phyloP scores from a whole-genome alignment of 1,284 basidiomycete genomes.

The Austroboletus niveus region DNA sequence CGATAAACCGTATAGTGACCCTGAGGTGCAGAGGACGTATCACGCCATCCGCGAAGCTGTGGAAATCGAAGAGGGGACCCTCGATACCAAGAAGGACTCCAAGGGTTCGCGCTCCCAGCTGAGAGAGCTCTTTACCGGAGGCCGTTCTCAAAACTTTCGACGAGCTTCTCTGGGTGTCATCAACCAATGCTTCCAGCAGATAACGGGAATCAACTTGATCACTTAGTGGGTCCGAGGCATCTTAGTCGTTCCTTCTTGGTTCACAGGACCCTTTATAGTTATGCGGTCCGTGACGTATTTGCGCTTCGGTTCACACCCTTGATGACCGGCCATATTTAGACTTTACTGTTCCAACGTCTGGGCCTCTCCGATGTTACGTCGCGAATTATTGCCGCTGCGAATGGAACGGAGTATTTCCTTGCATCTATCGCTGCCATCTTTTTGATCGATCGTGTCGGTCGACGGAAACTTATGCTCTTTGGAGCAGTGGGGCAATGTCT shows the following conservation, averaged over 20 bases:
- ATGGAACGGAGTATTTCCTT: slow-evolving; percentile 55
- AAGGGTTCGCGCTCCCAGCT: slow-evolving; percentile 17
- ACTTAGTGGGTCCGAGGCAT: slow-evolving; percentile 48
- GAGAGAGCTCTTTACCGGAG: slow-evolving; percentile 55
- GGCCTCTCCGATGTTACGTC: slow-evolving; percentile 60
- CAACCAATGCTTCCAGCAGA: slow-evolving; percentile 72
- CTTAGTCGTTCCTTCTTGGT: background rate
- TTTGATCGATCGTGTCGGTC: slow-evolving; percentile 35
- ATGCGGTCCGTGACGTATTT: slow-evolving; percentile 32
- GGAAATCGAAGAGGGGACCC: slow-evolving; percentile 34
- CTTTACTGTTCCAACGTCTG: slow-evolving; percentile 57
- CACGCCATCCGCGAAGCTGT: slow-evolving; percentile 55
- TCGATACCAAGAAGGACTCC: slow-evolving; percentile 8
- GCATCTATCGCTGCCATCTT: slow-evolving; percentile 33
- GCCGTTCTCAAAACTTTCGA: slow-evolving; percentile 64
- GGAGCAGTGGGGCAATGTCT: slow-evolving; percentile 36
- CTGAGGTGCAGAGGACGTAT: slow-evolving; percentile 52
- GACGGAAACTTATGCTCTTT: slow-evolving; percentile 39
- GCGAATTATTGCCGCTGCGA: slow-evolving; percentile 66
- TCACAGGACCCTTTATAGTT: slow-evolving; percentile 16
- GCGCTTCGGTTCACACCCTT: background rate
- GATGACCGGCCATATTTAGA: slow-evolving; percentile 33
- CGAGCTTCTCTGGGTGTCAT: slow-evolving; percentile 56
- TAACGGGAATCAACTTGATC: slow-evolving; percentile 58
- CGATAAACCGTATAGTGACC: slow-evolving; percentile 50